These are phyloP conservation scores for Cynara cardunculus DNA, from an alignment of 129 eudicot species.

Conservation along the genomic window DNA sequence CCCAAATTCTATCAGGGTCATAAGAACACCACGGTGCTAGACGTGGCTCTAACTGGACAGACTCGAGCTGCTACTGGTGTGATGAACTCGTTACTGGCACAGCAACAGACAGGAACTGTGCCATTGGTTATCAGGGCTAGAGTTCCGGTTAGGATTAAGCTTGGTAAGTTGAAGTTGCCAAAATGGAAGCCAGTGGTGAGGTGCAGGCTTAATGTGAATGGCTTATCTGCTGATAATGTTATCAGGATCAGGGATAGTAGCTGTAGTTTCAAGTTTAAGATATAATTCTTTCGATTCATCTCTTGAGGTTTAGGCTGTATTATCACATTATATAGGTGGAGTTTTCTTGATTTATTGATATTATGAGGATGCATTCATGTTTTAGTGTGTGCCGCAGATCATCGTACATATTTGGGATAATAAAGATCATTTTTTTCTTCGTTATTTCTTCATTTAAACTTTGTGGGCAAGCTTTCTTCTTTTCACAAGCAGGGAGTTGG, in stretches of 20 bases:
- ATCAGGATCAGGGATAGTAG: constrained; percentile 46
- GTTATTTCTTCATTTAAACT: neutral
- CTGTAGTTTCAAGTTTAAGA: constrained; percentile 47
- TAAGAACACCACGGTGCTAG: constrained; percentile 46
- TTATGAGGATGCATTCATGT: constrained; percentile 1
- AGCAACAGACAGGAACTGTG: constrained; percentile 41
- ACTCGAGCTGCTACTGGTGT: constrained; percentile 25
- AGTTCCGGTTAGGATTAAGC: constrained; percentile 54
- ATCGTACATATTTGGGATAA: constrained; percentile 1
- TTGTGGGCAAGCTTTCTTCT: neutral
- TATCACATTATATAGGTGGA: neutral
- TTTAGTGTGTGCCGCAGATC: neutral
- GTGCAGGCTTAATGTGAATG: constrained; percentile 51
- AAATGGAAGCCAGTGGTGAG: constrained; percentile 53
- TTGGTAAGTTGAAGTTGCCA: constrained; percentile 55
- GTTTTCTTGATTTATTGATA: neutral
- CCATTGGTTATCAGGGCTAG: constrained; percentile 38
- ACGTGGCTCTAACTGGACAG: constrained; percentile 33
- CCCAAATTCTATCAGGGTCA: constrained; percentile 72
- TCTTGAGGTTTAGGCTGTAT: neutral
- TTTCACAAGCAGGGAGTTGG: neutral
- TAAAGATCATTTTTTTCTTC: constrained; percentile 1
- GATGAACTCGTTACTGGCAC: constrained; percentile 20
- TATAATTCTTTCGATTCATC: constrained; percentile 16
- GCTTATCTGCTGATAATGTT: constrained; percentile 30